Evolutionary conservation across 2,329 filamentous ascomycete species (phyloP), one percentile per base, ranked within the genome.

Genomic region (Chaetothyriales sp.): DNA sequence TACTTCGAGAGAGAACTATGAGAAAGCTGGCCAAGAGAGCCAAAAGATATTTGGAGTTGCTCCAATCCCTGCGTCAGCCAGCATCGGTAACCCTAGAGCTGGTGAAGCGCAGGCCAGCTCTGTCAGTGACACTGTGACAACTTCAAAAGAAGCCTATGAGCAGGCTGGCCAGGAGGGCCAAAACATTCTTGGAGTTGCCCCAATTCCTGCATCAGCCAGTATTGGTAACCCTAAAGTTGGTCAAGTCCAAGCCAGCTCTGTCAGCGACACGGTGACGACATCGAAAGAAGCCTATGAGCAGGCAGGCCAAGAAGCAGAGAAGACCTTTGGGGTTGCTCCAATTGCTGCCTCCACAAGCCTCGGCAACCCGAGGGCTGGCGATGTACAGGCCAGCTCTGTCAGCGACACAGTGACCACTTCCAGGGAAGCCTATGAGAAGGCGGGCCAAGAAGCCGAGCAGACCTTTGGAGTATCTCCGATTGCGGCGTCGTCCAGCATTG

Each of bases 61-160:
- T 53, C 79, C 79, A 5, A 72, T 81, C 52, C 78, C 78, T 46
- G 77, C 77, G 10, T 74, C 76, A 18, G 69, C 66, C 51, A 77
- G 76, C 48, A 62, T 68, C 49, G 78, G 87, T 53, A 95, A 95
- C 68, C 89, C 90, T 12, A 5, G 10, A 12, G 28, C 28, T 32
- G 28, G 28, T 32, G 28, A 75, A 19, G 62, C 88, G 59, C 80
- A 79, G 45, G 71, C 68, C 60, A 55, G 65, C 43, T 61, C 66
- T 32, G 63, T 73, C 15, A 66, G 68, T 26, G 65, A 72, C 5
- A 70, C 68, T 25, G 73, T 72, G 32, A 73, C 70, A 62, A 76
- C 86, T 20, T 89, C 95, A 65, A 78, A 86, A 66, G 85, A 80
- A 59, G 90, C 86, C 1, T 95, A 95, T 67, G 83, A 92, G 65